These are phyloP conservation scores for Sarocladiaceae sp. DNA, from an alignment of 2,329 filamentous ascomycete genomes.

Conservation along the genomic window DNA sequence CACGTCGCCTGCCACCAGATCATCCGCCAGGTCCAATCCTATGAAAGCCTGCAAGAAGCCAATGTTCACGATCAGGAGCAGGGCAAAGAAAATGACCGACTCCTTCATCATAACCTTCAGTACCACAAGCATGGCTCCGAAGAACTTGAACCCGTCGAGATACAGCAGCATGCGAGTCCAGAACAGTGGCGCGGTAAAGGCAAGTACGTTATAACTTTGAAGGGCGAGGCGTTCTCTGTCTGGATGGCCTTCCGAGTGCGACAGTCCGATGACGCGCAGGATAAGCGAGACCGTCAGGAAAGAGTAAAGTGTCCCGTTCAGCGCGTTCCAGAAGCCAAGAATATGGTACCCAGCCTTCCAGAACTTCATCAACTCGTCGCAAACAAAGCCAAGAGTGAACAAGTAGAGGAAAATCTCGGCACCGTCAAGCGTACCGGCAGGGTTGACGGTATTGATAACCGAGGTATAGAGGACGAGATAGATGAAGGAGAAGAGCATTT, in stretches of 20 bases:
- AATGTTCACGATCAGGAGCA: slow-evolving; percentile 75
- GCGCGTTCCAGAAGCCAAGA: slow-evolving; percentile 93
- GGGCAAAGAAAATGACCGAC: slow-evolving; percentile 91
- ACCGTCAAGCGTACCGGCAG: slow-evolving; percentile 71
- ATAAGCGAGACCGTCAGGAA: slow-evolving; percentile 74
- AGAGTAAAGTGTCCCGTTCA: slow-evolving; percentile 78
- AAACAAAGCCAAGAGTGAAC: slow-evolving; percentile 87
- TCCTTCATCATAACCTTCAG: slow-evolving; percentile 93
- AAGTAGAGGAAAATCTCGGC: slow-evolving; percentile 81
- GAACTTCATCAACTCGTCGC: slow-evolving; percentile 80
- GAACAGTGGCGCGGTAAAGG: slow-evolving; percentile 92
- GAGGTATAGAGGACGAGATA: slow-evolving; percentile 82
- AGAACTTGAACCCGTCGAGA: slow-evolving; percentile 89
- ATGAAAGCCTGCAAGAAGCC: slow-evolving; percentile 93
- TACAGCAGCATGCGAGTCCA: slow-evolving; percentile 91
- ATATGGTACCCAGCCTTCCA: slow-evolving; percentile 93
- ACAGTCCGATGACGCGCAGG: slow-evolving; percentile 71
- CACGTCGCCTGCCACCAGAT: slow-evolving; percentile 61
- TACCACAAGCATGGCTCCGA: slow-evolving; percentile 96
- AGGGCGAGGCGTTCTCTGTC: slow-evolving; percentile 60
- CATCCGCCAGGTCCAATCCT: slow-evolving; percentile 78
- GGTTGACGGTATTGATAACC: slow-evolving; percentile 92
- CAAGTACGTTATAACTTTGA: slow-evolving; percentile 88
- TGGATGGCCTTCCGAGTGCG: slow-evolving; percentile 42
- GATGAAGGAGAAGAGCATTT: slow-evolving; percentile 76